Percentiles rank a stretch among this genome's conserved stretches.
Conservation (phyloP, 768 basidiomycete species). For the Russula abietina region DNA sequence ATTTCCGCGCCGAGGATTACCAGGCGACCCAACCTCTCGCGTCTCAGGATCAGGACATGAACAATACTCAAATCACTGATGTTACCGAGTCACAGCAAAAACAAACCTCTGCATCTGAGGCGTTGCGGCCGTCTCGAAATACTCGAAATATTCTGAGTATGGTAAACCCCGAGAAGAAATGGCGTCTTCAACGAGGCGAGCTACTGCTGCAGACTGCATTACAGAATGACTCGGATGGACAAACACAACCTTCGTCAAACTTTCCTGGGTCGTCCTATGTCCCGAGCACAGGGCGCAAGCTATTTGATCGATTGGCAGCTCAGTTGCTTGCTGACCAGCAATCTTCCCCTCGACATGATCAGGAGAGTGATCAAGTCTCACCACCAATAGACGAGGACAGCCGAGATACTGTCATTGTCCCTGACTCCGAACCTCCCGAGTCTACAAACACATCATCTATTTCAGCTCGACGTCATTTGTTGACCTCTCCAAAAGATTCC, state of each 20-base stretch:
- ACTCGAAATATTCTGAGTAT: constrained; percentile 31
- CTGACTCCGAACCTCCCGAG: constrained; percentile 56
- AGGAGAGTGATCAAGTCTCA: not conserved
- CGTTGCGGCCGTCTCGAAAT: constrained; percentile 25
- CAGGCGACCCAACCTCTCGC: constrained; percentile 21
- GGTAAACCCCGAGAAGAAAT: constrained; percentile 33
- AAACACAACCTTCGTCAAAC: constrained; percentile 28
- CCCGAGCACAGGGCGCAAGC: constrained; percentile 5
- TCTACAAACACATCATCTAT: constrained; percentile 27
- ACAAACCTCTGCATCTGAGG: not conserved
- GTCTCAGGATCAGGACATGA: constrained; percentile 8
- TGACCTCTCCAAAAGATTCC: not conserved
- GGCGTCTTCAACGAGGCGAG: constrained; percentile 21
- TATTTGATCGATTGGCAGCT: constrained; percentile 12
- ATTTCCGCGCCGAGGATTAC: constrained; percentile 12
- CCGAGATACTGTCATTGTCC: constrained; percentile 43
- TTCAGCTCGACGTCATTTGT: not conserved
- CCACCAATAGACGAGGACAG: constrained; percentile 18
- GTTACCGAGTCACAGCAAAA: not conserved
- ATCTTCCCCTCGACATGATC: not conserved
- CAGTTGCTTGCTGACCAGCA: not conserved
- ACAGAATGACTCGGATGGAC: constrained; percentile 12
- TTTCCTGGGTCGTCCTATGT: constrained; percentile 14
- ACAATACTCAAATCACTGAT: constrained; percentile 9
- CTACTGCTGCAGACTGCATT: constrained; percentile 6